Conservation (phyloP, 495 filamentous ascomycete genomes). For the Penicillium egyptiacum region DNA sequence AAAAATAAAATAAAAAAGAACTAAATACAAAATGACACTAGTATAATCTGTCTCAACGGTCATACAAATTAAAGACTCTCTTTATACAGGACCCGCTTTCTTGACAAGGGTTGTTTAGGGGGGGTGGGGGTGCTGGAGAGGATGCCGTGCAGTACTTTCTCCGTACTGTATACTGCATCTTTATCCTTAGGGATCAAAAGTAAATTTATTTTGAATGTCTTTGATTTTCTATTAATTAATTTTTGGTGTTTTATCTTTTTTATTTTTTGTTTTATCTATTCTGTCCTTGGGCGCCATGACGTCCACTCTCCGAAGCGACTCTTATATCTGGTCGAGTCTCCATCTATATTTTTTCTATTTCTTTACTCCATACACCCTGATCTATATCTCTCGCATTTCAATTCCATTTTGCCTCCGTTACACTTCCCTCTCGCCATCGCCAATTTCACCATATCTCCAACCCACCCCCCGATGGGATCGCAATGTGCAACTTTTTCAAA, state of each 20-base stretch:
- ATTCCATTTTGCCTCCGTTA: conserved; percentile 2
- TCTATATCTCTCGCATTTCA: neutral
- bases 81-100: conserved; percentile 31
- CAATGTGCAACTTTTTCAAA: conserved; percentile 76
- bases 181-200: conserved; percentile 15
- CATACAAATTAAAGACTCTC: conserved; percentile 19
- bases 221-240: neutral
- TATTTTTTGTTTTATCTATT: conserved; percentile 4
- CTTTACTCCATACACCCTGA: neutral
- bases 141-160: conserved; percentile 24
- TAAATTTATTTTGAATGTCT: conserved; percentile 9
- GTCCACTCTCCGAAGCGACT: conserved; percentile 6
- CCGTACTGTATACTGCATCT: conserved; percentile 25
- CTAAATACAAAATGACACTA: neutral
- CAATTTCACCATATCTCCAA: conserved; percentile 4
- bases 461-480: conserved; percentile 26
- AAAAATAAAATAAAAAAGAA: neutral
- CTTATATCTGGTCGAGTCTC: conserved; percentile 5
- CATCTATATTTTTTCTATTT: conserved; percentile 1
- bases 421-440: conserved; percentile 8
- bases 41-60: conserved; percentile 16
- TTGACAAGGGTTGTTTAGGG: conserved; percentile 17
- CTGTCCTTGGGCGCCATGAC: conserved; percentile 5
- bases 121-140: conserved; percentile 13
- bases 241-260: conserved; percentile 6